These are phyloP conservation scores for Fragilariopsis cylindrus DNA, from an alignment of 108 stramenopile genomes.

Conservation along the genomic window DNA sequence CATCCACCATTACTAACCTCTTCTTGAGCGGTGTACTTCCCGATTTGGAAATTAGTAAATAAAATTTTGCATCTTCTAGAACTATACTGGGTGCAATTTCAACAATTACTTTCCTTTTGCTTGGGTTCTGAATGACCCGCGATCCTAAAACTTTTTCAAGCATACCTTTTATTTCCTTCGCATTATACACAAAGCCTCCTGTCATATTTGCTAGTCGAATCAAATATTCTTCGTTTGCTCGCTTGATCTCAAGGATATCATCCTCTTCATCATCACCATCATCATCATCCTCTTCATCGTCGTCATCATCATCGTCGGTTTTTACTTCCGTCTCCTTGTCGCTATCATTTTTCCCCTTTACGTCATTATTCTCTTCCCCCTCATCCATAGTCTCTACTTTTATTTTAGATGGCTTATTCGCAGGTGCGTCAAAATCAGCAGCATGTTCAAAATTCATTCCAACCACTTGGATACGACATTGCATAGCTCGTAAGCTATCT, in stretches of 20 bases:
- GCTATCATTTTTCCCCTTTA: not conserved
- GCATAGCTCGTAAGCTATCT: slow-evolving; percentile 59
- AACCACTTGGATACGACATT: slow-evolving; percentile 61
- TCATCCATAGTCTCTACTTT: not conserved
- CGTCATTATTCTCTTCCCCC: not conserved
- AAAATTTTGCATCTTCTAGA: slow-evolving; percentile 45
- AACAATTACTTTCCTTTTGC: slow-evolving; percentile 54
- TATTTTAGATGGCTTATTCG: not conserved
- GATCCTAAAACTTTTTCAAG: slow-evolving; percentile 41
- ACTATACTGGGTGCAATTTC: slow-evolving; percentile 66
- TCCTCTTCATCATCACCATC: slow-evolving; percentile 31
- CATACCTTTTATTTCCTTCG: slow-evolving; percentile 53
- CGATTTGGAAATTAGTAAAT: slow-evolving; percentile 43
- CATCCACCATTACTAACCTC: slow-evolving; percentile 42
- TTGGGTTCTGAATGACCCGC: slow-evolving; percentile 39
- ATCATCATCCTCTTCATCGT: slow-evolving; percentile 11
- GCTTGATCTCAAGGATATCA: slow-evolving; percentile 36
- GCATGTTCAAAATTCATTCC: slow-evolving; percentile 50
- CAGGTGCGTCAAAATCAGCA: slow-evolving; percentile 26
- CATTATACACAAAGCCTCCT: slow-evolving; percentile 72
- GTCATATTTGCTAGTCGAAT: slow-evolving; percentile 65
- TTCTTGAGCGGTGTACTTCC: slow-evolving; percentile 41
- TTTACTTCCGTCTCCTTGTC: not conserved
- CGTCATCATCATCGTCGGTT: slow-evolving; percentile 26
- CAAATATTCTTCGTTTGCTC: slow-evolving; percentile 71